A percentile compares a stretch with the other conserved stretches of the same genome.
These are phyloP conservation scores for Aspergillus calidoustus DNA, from an alignment of 2,329 filamentous ascomycete species.

Conservation along the genomic window DNA sequence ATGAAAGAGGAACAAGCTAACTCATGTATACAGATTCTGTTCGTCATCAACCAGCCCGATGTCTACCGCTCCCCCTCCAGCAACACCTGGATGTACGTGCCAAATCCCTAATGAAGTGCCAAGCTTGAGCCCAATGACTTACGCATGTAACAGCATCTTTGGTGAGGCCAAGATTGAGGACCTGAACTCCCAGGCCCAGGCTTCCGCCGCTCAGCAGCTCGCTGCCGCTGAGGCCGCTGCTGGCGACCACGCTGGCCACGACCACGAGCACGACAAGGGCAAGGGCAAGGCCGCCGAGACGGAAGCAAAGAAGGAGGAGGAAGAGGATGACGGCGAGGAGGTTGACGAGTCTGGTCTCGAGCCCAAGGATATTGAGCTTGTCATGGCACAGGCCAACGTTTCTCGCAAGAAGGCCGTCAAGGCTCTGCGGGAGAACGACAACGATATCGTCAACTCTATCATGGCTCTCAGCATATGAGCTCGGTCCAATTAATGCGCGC, in stretches of 20 bases:
- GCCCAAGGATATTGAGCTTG: slow-evolving; percentile 98
- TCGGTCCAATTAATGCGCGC: slow-evolving; percentile 26
- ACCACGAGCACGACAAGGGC: slow-evolving; percentile 62
- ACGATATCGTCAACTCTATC: slow-evolving; percentile 99
- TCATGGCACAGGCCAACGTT: slow-evolving; percentile 97
- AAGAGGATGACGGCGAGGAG: slow-evolving; percentile 93
- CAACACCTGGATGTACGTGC: slow-evolving; percentile 98
- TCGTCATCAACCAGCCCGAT: slow-evolving; percentile 99
- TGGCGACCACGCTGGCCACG: slow-evolving; percentile 64
- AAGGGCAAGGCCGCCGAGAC: slow-evolving; percentile 71
- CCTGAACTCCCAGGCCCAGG: slow-evolving; percentile 96
- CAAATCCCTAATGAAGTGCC: background rate
- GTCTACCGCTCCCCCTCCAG: slow-evolving; percentile 99
- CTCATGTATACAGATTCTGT: slow-evolving; percentile 74
- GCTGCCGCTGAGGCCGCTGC: slow-evolving; percentile 71
- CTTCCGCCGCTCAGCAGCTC: slow-evolving; percentile 93
- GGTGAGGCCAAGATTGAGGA: slow-evolving; percentile 99
- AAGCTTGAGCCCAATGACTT: slow-evolving; percentile 20
- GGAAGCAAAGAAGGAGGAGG: slow-evolving; percentile 71
- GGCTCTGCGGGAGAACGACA: slow-evolving; percentile 94
- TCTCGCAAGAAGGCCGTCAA: slow-evolving; percentile 99
- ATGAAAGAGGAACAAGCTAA: slow-evolving; percentile 25
- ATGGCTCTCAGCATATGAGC: slow-evolving; percentile 88
- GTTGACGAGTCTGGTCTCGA: slow-evolving; percentile 93
- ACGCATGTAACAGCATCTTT: slow-evolving; percentile 74